A percentile compares a stretch with the other conserved stretches of the same genome.
Conservation (phyloP, 768 basidiomycete genomes). For the Lentinula aciculospora region DNA sequence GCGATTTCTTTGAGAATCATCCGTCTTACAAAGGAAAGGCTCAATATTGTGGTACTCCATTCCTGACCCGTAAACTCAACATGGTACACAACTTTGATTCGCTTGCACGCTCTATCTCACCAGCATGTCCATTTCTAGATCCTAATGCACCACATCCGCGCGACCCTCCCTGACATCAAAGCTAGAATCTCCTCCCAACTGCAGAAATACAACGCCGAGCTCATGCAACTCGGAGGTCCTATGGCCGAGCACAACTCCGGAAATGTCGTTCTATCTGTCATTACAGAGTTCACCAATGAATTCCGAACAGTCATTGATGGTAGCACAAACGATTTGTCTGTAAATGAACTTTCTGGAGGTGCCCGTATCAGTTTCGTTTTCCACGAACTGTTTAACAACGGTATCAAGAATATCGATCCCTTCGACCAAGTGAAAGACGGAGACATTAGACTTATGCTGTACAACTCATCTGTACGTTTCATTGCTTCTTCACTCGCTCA, state of each 20-base stretch:
- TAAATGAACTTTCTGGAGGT: constrained; percentile 98
- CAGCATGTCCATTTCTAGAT: constrained; percentile 49
- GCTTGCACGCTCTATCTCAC: constrained; percentile 1
- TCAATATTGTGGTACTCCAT: constrained; percentile 96
- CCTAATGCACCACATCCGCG: constrained; percentile 98
- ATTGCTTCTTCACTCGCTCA: background rate
- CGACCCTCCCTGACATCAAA: constrained; percentile 98
- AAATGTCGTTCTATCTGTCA: constrained; percentile 92
- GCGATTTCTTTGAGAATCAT: constrained; percentile 93
- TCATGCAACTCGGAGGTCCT: constrained; percentile 79
- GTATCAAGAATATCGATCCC: constrained; percentile 93
- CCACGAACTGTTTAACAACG: constrained; percentile 97
- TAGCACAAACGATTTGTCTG: constrained; percentile 89
- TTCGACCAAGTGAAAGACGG: constrained; percentile 99
- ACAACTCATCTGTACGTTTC: constrained; percentile 88
- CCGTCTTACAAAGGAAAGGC: constrained; percentile 89
- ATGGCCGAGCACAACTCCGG: constrained; percentile 81
- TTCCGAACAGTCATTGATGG: constrained; percentile 97
- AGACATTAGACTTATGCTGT: constrained; percentile 91
- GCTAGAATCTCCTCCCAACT: constrained; percentile 87
- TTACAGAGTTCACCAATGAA: constrained; percentile 96
- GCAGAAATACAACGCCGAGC: constrained; percentile 82
- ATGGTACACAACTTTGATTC: constrained; percentile 48
- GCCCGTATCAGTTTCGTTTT: constrained; percentile 99
- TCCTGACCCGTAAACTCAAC: constrained; percentile 91